A percentile compares a stretch with the other conserved stretches of the same genome.
phyloP scores from a whole-genome alignment of 2,329 filamentous ascomycete genomes.

The Penicillium sp. region DNA sequence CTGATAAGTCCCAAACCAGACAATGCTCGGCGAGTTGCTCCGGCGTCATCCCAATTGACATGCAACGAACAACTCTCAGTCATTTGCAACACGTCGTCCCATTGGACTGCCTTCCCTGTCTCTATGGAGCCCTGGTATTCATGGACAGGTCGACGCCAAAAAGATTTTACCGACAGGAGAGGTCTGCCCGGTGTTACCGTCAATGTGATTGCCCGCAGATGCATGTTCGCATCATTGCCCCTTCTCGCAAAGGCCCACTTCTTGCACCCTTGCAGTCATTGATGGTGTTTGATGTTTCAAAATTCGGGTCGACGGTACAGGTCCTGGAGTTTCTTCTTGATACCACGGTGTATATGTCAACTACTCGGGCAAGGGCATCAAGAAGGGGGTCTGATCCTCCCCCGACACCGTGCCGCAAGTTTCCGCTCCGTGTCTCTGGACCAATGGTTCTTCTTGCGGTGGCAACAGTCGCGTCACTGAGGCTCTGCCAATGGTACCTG shows the following conservation, averaged over 20 bases:
- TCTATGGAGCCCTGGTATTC: conserved; percentile 14
- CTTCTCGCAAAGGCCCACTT: conserved; percentile 8
- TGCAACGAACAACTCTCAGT: conserved; percentile 7
- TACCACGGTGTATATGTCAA: conserved; percentile 9
- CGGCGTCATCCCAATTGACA: conserved; percentile 14
- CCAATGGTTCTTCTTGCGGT: conserved; percentile 25
- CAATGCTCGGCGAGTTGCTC: conserved; percentile 13
- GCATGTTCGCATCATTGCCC: conserved; percentile 9
- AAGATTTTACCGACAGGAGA: conserved; percentile 4
- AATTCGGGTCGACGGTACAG: too few relatives aligned
- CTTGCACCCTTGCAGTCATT: conserved; percentile 12
- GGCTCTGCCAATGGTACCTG: conserved; percentile 28
- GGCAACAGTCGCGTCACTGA: conserved; percentile 29
- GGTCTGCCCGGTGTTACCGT: conserved; percentile 12
- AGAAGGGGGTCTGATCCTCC: conserved; percentile 12
- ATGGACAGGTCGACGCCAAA: conserved; percentile 10
- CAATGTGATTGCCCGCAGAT: conserved; percentile 21
- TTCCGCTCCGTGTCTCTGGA: conserved; percentile 24
- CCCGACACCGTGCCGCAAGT: conserved; percentile 23
- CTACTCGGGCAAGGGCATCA: conserved; percentile 15
- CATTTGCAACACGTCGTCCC: conserved; percentile 8
- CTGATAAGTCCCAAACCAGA: conserved; percentile 18
- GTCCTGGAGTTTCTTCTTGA: conserved; percentile 6
- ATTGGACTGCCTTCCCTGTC: conserved; percentile 15
- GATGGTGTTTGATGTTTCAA: neutral